Evolutionary conservation across 768 basidiomycete genomes (phyloP).

Genomic region (Pleurotus citrinopileatus): DNA sequence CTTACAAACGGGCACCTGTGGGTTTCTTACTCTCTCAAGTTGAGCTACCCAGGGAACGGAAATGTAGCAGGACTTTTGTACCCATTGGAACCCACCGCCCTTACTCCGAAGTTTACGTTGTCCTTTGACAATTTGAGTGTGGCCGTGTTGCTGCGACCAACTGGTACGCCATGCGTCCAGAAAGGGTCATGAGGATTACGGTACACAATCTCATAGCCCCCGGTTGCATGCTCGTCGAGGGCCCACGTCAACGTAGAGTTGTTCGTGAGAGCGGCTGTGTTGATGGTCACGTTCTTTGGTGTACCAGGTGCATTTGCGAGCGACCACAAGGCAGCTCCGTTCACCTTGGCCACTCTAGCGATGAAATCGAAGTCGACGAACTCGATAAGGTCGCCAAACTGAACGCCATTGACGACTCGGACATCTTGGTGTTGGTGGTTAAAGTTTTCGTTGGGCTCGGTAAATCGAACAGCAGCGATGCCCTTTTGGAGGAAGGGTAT

Average conservation of each 20-base stretch:
- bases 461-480: conserved; percentile 54
- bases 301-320: conserved; percentile 55
- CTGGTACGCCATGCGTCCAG: conserved; percentile 49
- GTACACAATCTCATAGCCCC: conserved; percentile 52
- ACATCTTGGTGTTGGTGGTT: conserved; percentile 58
- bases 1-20: too few relatives aligned
- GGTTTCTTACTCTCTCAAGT: too few relatives aligned
- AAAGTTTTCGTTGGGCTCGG: conserved; percentile 55
- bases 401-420: conserved; percentile 45
- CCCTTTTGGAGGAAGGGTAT: conserved; percentile 46
- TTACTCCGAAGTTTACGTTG: conserved; percentile 47
- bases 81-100: conserved; percentile 50
- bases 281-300: conserved; percentile 44
- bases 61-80: conserved; percentile 50
- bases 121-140: conserved; percentile 48
- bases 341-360: conserved; percentile 47
- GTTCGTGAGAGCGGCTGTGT: conserved; percentile 46
- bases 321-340: conserved; percentile 53
- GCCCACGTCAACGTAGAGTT: conserved; percentile 52
- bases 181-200: conserved; percentile 42
- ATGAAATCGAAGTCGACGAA: conserved; percentile 55
- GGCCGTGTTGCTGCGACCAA: conserved; percentile 37
- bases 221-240: conserved; percentile 33
- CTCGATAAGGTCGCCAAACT: conserved; percentile 53
- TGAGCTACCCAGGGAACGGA: conserved; percentile 19